Base-by-base conservation (phyloP, 2,329 filamentous ascomycete genomes). In the Aspergillus udagawae region DNA sequence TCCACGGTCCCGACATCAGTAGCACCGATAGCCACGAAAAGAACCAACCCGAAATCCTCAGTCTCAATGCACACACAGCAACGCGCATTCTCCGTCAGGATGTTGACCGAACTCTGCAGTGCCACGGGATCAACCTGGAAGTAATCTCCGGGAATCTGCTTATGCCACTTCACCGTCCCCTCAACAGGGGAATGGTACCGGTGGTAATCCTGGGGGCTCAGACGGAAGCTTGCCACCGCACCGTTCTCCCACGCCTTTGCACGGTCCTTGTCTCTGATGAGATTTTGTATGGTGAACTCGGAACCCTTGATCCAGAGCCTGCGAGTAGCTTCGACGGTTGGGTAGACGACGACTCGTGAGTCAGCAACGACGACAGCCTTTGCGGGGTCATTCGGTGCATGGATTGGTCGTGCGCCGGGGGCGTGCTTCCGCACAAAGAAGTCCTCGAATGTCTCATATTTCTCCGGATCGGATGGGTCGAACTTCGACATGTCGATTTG, bases 141-240 rank as follows among this genome's bases (percentile, higher is more conserved):
- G 58, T 79, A 78, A 49, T 76, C 72, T 0, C 77, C 77, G 0
- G 75, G 73, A 17, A 79, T 72, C 9, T 70, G 70, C 50, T 70
- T 70, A 52, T 72, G 75, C 57, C 66, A 63, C 57, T 68, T 72
- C 1, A 79, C 65, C 3, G 52, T 72, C 1, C 78, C 77, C 0
- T 65, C 66, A 3, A 79, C 75, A 3, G 77, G 78, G 3, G 71
- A 73, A 64, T 79, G 77, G 59, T 75, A 80, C 4, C 77, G 70
- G 60, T 80, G 77, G 57, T 79, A 79, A 61, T 79, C 76, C 66
- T 79, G 77, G 10, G 76, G 75, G 27, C 70, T 73, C 2, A 80
- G 63, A 4, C 75, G 69, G 55, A 77, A 78, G 54, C 74, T 77
- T 4, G 75, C 77, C 8, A 79, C 65, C 0, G 72, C 65, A 0